These are phyloP conservation scores for Friedmanniomyces endolithicus DNA, from an alignment of 495 filamentous ascomycete species.

Conservation along the genomic window DNA sequence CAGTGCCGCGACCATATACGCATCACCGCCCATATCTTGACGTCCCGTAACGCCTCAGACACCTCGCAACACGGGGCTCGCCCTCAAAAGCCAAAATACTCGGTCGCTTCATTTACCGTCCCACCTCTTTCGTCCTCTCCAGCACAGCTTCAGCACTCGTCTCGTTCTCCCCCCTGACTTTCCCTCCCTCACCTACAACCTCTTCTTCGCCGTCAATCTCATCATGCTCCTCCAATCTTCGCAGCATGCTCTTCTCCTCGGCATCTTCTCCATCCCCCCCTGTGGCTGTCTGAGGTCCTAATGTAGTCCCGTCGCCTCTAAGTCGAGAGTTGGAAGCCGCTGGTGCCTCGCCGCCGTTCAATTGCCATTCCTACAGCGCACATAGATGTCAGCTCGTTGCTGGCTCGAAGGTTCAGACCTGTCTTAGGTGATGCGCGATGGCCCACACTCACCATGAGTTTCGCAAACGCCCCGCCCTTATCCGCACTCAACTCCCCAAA, in stretches of 20 bases:
- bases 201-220: slow-evolving; percentile 13
- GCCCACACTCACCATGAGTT: slow-evolving; percentile 60
- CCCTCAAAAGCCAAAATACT: too few species aligned
- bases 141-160: slow-evolving; percentile 17
- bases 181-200: slow-evolving; percentile 21
- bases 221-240: slow-evolving; percentile 14
- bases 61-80: background rate
- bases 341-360: slow-evolving; percentile 52
- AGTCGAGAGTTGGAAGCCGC: background rate
- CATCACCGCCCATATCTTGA: background rate
- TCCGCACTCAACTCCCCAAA: slow-evolving; percentile 64
- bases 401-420: too few species aligned
- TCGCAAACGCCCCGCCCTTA: slow-evolving; percentile 70
- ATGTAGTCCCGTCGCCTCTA: too few species aligned
- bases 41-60: background rate
- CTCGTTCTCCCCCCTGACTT: slow-evolving; percentile 17
- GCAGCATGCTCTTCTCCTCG: slow-evolving; percentile 32
- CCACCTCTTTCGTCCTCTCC: slow-evolving; percentile 12
- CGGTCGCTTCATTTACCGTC: background rate
- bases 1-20: background rate
- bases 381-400: background rate
- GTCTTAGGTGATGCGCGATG: too few species aligned
- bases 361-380: slow-evolving; percentile 59
- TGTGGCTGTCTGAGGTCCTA: slow-evolving; percentile 2
- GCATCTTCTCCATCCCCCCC: slow-evolving; percentile 15